These are phyloP conservation scores for Lentinula boryana DNA, from an alignment of 768 basidiomycete species.

Conservation along the genomic window DNA sequence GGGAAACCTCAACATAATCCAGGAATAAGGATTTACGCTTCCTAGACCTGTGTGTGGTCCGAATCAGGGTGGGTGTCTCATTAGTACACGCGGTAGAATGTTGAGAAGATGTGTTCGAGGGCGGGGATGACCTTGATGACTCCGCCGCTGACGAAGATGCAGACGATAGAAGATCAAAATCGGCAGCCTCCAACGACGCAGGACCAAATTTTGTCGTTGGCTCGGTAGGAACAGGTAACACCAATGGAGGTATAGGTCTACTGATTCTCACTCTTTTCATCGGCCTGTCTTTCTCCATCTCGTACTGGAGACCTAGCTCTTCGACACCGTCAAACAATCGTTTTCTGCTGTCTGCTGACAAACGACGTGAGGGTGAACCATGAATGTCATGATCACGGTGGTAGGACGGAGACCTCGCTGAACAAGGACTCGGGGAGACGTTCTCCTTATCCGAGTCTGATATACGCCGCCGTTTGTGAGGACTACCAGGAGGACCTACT, in stretches of 20 bases:
- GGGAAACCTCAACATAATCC: slow-evolving; percentile 1
- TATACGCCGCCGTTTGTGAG: slow-evolving; percentile 30
- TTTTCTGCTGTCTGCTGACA: not conserved
- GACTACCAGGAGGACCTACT: slow-evolving; percentile 19
- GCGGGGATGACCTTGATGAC: not conserved
- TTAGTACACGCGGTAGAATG: too few relatives aligned
- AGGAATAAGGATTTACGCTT: slow-evolving; percentile 2
- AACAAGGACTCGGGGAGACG: slow-evolving; percentile 24
- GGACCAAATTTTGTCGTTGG: not conserved
- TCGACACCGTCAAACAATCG: not conserved
- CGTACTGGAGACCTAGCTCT: not conserved
- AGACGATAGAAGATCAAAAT: not conserved
- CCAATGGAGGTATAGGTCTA: slow-evolving; percentile 12
- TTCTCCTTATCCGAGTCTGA: slow-evolving; percentile 60
- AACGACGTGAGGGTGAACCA: not conserved
- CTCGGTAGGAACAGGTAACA: slow-evolving; percentile 11
- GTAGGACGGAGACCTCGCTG: not conserved
- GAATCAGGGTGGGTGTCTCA: not conserved
- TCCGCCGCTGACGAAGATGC: not conserved
- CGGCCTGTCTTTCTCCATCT: slow-evolving; percentile 13
- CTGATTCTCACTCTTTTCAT: slow-evolving; percentile 23
- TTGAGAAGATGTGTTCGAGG: not conserved
- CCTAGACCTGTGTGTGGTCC: not conserved
- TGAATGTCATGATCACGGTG: not conserved
- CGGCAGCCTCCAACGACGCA: not conserved